Evolutionary conservation across 331 rosid species (phyloP).

Genomic region (Acacia pycnantha): DNA sequence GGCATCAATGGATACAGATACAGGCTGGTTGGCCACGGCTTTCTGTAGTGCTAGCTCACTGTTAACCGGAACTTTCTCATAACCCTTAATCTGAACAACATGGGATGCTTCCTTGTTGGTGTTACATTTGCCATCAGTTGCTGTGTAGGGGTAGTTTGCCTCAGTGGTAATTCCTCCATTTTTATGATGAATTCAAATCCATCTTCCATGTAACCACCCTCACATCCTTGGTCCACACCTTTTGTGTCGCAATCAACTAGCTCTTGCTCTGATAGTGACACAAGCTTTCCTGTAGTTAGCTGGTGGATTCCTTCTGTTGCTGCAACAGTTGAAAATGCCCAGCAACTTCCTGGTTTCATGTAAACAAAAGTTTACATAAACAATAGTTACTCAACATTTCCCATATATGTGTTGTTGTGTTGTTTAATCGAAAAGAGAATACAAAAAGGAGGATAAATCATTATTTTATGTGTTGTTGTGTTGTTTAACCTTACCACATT

Average conservation of each 20-base stretch:
- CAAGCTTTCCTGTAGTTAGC: conserved; percentile 23
- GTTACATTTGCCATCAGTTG: conserved; percentile 27
- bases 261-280: conserved; percentile 50
- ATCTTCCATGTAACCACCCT: conserved; percentile 43
- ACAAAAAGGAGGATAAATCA: background rate
- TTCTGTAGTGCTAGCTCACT: conserved; percentile 35
- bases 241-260: conserved; percentile 42
- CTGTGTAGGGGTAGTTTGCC: conserved; percentile 36
- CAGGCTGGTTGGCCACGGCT: conserved; percentile 49
- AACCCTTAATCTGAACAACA: conserved; percentile 27
- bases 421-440: too few relatives aligned
- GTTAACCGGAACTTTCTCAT: conserved; percentile 37
- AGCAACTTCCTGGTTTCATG: conserved; percentile 33
- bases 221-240: conserved; percentile 36
- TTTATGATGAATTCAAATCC: conserved; percentile 33
- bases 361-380: background rate
- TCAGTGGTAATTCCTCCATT: conserved; percentile 40
- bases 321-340: conserved; percentile 47
- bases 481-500: conserved; percentile 38
- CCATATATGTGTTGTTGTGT: too few relatives aligned
- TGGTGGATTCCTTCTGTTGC: conserved; percentile 42
- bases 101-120: background rate
- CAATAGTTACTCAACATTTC: background rate
- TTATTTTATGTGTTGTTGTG: background rate
- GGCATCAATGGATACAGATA: conserved; percentile 3